phyloP scores from a whole-genome alignment of 2,329 filamentous ascomycete genomes.

The Aspergillus vadensis region DNA sequence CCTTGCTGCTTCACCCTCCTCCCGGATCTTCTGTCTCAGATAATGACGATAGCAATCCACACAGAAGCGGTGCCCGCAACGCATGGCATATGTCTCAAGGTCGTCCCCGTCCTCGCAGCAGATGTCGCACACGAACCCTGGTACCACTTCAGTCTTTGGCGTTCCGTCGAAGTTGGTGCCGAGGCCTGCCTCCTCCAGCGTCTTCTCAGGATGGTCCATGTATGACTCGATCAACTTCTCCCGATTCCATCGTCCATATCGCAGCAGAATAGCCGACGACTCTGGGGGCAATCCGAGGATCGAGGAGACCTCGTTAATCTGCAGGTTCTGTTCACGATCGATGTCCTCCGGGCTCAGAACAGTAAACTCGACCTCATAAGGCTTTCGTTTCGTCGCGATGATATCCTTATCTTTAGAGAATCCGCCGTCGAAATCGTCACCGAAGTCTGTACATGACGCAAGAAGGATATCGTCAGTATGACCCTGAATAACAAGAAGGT shows the following conservation, averaged over 20 bases:
- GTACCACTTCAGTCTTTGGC: conserved; percentile 69
- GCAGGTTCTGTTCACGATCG: conserved; percentile 77
- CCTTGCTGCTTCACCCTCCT: conserved; percentile 90
- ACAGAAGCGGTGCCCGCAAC: conserved; percentile 91
- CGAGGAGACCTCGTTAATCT: conserved; percentile 86
- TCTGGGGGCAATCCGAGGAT: conserved; percentile 88
- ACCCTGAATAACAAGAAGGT: background rate
- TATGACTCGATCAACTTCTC: conserved; percentile 93
- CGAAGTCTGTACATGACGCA: conserved; percentile 52
- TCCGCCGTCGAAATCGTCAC: conserved; percentile 60
- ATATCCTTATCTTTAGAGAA: conserved; percentile 71
- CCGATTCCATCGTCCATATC: conserved; percentile 93
- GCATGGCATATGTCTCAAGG: conserved; percentile 86
- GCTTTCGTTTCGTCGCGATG: conserved; percentile 68
- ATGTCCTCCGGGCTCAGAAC: conserved; percentile 81
- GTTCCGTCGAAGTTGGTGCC: conserved; percentile 63
- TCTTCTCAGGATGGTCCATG: conserved; percentile 81
- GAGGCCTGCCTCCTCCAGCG: conserved; percentile 82
- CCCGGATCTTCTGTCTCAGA: conserved; percentile 85
- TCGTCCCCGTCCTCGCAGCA: conserved; percentile 86
- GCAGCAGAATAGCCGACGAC: conserved; percentile 84
- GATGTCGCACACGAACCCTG: conserved; percentile 88
- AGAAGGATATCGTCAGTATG: background rate
- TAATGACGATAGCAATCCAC: conserved; percentile 92
- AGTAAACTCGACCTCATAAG: conserved; percentile 82